phyloP scores from a whole-genome alignment of 208 protist species.

The Trypanosoma congolense region DNA sequence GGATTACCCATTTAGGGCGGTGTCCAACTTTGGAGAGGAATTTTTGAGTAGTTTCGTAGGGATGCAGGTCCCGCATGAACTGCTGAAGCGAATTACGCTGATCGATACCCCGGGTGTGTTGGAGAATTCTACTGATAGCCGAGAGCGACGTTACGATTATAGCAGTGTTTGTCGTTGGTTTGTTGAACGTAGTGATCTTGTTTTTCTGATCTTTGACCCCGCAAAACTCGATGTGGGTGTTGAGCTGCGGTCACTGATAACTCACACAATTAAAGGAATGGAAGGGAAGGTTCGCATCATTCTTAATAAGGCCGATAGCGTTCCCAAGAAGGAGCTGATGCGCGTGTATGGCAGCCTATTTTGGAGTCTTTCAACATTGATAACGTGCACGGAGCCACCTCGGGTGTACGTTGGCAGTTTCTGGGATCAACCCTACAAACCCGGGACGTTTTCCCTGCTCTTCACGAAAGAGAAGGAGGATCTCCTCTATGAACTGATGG shows the following conservation, averaged over 20 bases:
- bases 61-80: slow-evolving; percentile 63
- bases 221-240: slow-evolving; percentile 64
- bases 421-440: slow-evolving; percentile 87
- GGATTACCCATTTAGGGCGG: slow-evolving; percentile 84
- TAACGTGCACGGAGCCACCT: slow-evolving; percentile 91
- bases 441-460: slow-evolving; percentile 55
- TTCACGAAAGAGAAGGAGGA: slow-evolving; percentile 82
- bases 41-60: slow-evolving; percentile 87
- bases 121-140: slow-evolving; percentile 53
- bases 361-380: slow-evolving; percentile 93
- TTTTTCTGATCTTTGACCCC: slow-evolving; percentile 81
- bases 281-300: slow-evolving; percentile 93
- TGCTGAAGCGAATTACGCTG: slow-evolving; percentile 78
- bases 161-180: slow-evolving; percentile 68
- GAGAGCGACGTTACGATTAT: slow-evolving; percentile 68
- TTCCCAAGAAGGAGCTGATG: slow-evolving; percentile 92
- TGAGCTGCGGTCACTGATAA: slow-evolving; percentile 62
- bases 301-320: slow-evolving; percentile 94
- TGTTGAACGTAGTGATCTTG: slow-evolving; percentile 67
- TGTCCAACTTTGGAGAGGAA: slow-evolving; percentile 78
- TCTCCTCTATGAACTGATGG: slow-evolving; percentile 74
- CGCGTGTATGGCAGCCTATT: slow-evolving; percentile 94
- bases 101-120: slow-evolving; percentile 78
- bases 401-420: slow-evolving; percentile 95
- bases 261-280: slow-evolving; percentile 60